Evolutionary conservation across 306 rosid species (phyloP), one percentile per base, ranked within the genome.

Genomic region (Medicago ruthenica): DNA sequence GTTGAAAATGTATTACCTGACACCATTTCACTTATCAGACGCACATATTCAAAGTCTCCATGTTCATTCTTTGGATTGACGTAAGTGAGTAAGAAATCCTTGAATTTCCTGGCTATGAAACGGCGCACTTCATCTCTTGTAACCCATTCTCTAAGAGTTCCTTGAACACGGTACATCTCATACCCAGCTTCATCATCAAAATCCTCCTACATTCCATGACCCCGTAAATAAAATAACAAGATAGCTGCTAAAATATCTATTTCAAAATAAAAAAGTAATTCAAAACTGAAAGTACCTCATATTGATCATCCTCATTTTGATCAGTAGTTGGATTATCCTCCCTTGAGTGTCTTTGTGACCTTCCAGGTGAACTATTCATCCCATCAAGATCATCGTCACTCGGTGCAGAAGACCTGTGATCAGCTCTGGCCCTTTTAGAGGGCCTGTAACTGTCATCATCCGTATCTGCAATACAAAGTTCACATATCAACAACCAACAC

Each of bases 101-200:
- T 92, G 82, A 92, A 95, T 73, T 95, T 92, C 74, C 85, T 90
- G 80, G 92, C 96, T 68, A 95, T 90, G 73, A 95, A 95, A 15
- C 97, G 94, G 53, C 97, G 97, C 63, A 95, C 99, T 67, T 86
- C 96, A 83, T 95, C 99, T 84, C 97, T 89, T 31, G 99, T 95
- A 79, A 95, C 99, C 95, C 97, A 93, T 69, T 95, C 99, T 69
- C 97, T 77, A 21, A 95, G 96, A 40, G 97, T 88, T 76, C 99
- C 99, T 83, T 95, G 97, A 54, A 95, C 96, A 9, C 87, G 92
- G 81, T 95, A 95, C 99, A 95, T 95, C 83, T 90, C 96, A 37
- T 81, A 86, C 71, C 86, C 96, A 21, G 70, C 86, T 37, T 91
- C 96, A 3, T 90, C 90, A 64, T 86, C 97, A 63, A 85, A 93